A percentile compares a stretch with the other conserved stretches of the same genome.
These are phyloP conservation scores for Starmerella etchellsii DNA, from an alignment of 805 yeast genomes.

Conservation along the genomic window DNA sequence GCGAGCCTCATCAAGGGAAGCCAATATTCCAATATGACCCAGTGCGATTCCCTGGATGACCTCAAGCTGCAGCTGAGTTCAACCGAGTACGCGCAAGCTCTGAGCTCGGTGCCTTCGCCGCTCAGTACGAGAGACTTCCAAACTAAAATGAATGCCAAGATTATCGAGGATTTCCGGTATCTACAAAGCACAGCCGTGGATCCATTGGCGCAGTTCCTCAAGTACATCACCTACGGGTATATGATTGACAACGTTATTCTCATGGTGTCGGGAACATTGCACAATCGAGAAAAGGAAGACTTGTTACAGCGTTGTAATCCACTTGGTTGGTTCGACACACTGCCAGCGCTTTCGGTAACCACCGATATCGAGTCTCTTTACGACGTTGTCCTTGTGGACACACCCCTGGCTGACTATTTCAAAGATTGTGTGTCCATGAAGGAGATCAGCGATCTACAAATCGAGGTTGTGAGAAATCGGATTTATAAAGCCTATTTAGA, in stretches of 20 bases:
- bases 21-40: constrained; percentile 86
- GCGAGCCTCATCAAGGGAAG: constrained; percentile 62
- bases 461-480: constrained; percentile 85
- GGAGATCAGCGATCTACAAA: constrained; percentile 87
- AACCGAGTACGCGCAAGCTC: constrained; percentile 88
- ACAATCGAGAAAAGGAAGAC: constrained; percentile 82
- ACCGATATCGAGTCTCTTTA: constrained; percentile 90
- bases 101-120: constrained; percentile 71
- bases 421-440: constrained; percentile 66
- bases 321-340: constrained; percentile 94
- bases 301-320: constrained; percentile 89
- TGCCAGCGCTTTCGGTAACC: constrained; percentile 89
- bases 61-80: constrained; percentile 86
- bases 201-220: constrained; percentile 69
- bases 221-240: constrained; percentile 86
- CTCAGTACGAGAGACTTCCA: constrained; percentile 79
- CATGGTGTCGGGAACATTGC: constrained; percentile 94
- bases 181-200: constrained; percentile 73
- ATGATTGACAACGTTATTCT: constrained; percentile 96
- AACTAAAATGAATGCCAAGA: constrained; percentile 56
- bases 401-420: constrained; percentile 95
- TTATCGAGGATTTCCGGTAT: constrained; percentile 75
- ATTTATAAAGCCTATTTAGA: constrained; percentile 87
- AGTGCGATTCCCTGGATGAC: constrained; percentile 91
- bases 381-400: constrained; percentile 83